Percentiles rank a stretch among this genome's conserved stretches.
Conservation (phyloP, 2,329 filamentous ascomycete species). For the Septoria linicola region DNA sequence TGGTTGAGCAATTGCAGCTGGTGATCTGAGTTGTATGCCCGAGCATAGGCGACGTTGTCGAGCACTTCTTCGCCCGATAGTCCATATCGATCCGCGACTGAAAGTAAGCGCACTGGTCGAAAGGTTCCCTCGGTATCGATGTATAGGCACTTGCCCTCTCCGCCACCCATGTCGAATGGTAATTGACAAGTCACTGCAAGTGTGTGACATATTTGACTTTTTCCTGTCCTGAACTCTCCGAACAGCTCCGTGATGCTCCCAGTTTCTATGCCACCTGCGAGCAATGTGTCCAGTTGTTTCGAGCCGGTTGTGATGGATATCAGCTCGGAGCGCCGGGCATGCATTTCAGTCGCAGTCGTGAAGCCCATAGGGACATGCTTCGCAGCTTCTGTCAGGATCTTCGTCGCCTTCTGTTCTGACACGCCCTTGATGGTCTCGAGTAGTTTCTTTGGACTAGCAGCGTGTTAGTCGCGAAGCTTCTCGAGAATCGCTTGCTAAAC, state of each 20-base stretch:
- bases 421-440: constrained; percentile 97
- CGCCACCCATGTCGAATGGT: constrained; percentile 97
- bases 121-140: constrained; percentile 99
- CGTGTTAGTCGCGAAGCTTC: constrained; percentile 29
- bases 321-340: constrained; percentile 89
- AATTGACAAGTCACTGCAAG: constrained; percentile 97
- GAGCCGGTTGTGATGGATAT: constrained; percentile 98
- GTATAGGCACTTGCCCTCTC: constrained; percentile 96
- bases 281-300: constrained; percentile 91
- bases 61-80: constrained; percentile 95
- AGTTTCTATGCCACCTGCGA: constrained; percentile 93
- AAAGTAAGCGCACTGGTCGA: constrained; percentile 80
- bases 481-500: not conserved
- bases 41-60: constrained; percentile 96
- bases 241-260: constrained; percentile 98
- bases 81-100: constrained; percentile 91
- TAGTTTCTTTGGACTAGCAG: constrained; percentile 62
- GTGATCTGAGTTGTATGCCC: constrained; percentile 97
- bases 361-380: constrained; percentile 99
- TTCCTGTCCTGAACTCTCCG: constrained; percentile 95
- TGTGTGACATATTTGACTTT: constrained; percentile 98
- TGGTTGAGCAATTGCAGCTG: constrained; percentile 93
- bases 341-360: constrained; percentile 98
- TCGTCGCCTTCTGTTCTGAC: constrained; percentile 92
- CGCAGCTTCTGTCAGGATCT: constrained; percentile 85